Percentiles rank a stretch among this genome's conserved stretches.
Conservation (phyloP, 1,284 basidiomycete genomes). For the Marasmius tenuissimus region DNA sequence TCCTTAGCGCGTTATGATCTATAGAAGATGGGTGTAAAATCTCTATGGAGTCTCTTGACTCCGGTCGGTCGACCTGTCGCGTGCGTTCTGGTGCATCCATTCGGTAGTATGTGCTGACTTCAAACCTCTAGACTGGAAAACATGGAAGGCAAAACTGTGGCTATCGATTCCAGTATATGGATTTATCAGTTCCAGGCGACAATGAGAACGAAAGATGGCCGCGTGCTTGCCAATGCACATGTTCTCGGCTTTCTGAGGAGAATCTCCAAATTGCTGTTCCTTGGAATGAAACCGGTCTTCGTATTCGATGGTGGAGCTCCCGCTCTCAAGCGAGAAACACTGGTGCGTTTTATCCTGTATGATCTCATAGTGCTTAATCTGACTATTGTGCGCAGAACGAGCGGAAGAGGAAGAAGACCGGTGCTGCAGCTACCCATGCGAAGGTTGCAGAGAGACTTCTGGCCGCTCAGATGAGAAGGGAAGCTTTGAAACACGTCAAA, state of each 20-base stretch:
- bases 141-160: slow-evolving; percentile 87
- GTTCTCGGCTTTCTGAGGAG: slow-evolving; percentile 92
- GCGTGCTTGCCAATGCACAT: slow-evolving; percentile 90
- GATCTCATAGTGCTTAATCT: background rate
- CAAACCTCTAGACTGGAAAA: slow-evolving; percentile 72
- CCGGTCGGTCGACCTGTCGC: slow-evolving; percentile 89
- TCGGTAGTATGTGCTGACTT: slow-evolving; percentile 11
- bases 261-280: slow-evolving; percentile 94
- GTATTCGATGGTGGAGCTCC: slow-evolving; percentile 97
- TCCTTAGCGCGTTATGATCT: background rate
- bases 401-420: slow-evolving; percentile 84
- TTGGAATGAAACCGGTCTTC: slow-evolving; percentile 96
- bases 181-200: slow-evolving; percentile 99
- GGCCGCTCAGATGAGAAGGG: slow-evolving; percentile 90
- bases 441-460: slow-evolving; percentile 90
- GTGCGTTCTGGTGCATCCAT: slow-evolving; percentile 43
- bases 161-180: slow-evolving; percentile 99
- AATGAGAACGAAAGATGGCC: slow-evolving; percentile 97
- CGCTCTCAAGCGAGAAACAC: slow-evolving; percentile 81
- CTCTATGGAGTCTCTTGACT: slow-evolving; percentile 87
- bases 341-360: slow-evolving; percentile 51
- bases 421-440: slow-evolving; percentile 81
- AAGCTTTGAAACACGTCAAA: slow-evolving; percentile 80
- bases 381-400: slow-evolving; percentile 57
- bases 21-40: slow-evolving; percentile 88